Conservation (phyloP, 1,284 basidiomycete species). For the Crepidotus sp. region DNA sequence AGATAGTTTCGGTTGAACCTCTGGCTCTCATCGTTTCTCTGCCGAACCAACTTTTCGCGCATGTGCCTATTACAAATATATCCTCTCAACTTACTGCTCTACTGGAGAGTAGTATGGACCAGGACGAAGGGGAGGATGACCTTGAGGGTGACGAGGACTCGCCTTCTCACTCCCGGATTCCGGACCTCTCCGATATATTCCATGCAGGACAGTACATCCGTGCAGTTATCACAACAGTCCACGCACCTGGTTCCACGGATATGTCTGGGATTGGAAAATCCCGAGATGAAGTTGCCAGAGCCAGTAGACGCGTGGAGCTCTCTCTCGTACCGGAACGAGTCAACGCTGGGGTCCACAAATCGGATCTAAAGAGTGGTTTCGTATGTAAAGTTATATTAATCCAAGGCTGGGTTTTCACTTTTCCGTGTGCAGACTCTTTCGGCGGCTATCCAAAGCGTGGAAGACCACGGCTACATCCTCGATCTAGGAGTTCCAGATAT, state of each 20-base stretch:
- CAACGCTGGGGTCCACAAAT: slow-evolving; percentile 73
- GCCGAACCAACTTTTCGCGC: slow-evolving; percentile 90
- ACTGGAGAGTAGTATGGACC: slow-evolving; percentile 51
- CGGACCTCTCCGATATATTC: slow-evolving; percentile 74
- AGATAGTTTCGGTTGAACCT: slow-evolving; percentile 82
- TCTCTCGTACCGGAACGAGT: slow-evolving; percentile 81
- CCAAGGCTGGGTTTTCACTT: slow-evolving; percentile 15
- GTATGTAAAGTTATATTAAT: slow-evolving; percentile 33
- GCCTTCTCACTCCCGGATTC: slow-evolving; percentile 34
- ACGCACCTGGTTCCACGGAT: slow-evolving; percentile 54
- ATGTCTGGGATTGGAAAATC: slow-evolving; percentile 46
- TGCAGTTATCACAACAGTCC: slow-evolving; percentile 64
- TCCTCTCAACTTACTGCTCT: slow-evolving; percentile 75
- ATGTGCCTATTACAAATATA: slow-evolving; percentile 93
- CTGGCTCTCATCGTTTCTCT: slow-evolving; percentile 89
- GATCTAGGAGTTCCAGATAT: slow-evolving; percentile 73
- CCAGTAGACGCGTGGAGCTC: slow-evolving; percentile 79
- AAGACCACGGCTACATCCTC: slow-evolving; percentile 93
- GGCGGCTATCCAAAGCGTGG: slow-evolving; percentile 75
- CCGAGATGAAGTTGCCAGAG: slow-evolving; percentile 57
- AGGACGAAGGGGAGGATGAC: slow-evolving; percentile 40
- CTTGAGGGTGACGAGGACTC: slow-evolving; percentile 39
- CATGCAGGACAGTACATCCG: slow-evolving; percentile 80
- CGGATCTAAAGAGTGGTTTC: slow-evolving; percentile 72
- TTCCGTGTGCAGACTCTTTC: slow-evolving; percentile 50